Evolutionary conservation across 306 rosid species (phyloP).

Genomic region (Luffa acutangula): DNA sequence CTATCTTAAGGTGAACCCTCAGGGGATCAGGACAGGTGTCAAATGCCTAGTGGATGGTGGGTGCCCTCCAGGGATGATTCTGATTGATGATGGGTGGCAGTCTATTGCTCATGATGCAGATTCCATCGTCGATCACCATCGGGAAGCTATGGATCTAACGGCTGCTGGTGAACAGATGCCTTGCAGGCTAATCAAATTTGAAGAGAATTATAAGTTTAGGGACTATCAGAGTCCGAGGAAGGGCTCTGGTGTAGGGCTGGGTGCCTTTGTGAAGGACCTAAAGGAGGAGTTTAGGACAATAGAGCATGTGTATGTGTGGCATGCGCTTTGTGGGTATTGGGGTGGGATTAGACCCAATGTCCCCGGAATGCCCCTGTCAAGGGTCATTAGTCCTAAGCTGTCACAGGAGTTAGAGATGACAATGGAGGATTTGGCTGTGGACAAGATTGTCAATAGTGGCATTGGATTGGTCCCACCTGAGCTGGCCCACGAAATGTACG

Average conservation of each 20-base stretch:
- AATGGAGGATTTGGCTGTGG: conserved; percentile 59
- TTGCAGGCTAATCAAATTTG: conserved; percentile 32
- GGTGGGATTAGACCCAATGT: conserved; percentile 50
- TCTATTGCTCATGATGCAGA: conserved; percentile 38
- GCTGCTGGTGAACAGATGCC: conserved; percentile 54
- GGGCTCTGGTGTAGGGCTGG: conserved; percentile 24
- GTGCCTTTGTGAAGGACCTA: conserved; percentile 46
- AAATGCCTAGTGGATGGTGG: conserved; percentile 44
- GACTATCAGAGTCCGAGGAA: conserved; percentile 10
- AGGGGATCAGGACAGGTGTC: conserved; percentile 39
- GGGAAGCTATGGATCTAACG: conserved; percentile 22
- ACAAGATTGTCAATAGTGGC: conserved; percentile 32
- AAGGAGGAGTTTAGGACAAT: conserved; percentile 44
- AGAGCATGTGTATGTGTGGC: conserved; percentile 66
- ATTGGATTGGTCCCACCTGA: conserved; percentile 54
- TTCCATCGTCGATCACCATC: not conserved
- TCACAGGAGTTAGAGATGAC: conserved; percentile 30
- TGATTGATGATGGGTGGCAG: conserved; percentile 78
- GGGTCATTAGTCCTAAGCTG: conserved; percentile 24
- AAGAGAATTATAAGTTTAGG: conserved; percentile 45
- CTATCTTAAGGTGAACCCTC: conserved; percentile 53
- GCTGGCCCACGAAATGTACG: conserved; percentile 30
- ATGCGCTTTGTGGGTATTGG: conserved; percentile 69
- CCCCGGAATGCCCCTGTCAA: conserved; percentile 30
- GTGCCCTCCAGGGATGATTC: conserved; percentile 48